Evolutionary conservation across 768 basidiomycete genomes (phyloP).

Genomic region (Pluteus cervinus): DNA sequence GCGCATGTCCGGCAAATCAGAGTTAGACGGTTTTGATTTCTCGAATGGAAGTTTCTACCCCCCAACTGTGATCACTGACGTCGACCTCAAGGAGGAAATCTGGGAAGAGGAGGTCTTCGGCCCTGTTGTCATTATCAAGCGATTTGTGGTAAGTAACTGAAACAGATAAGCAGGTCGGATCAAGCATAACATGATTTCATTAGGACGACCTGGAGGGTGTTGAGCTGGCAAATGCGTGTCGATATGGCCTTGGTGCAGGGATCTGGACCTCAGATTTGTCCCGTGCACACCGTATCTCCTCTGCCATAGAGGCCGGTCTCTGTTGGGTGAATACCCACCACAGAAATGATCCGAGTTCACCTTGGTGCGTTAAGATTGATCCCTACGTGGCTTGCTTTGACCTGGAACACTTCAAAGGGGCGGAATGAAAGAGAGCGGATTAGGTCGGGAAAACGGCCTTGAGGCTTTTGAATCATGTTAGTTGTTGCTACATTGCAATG

Average conservation of each 20-base stretch:
- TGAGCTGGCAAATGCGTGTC: conserved; percentile 64
- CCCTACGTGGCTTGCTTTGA: not conserved
- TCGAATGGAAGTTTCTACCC: conserved; percentile 70
- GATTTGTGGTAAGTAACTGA: conserved; percentile 23
- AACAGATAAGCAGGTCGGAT: not conserved
- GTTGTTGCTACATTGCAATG: no score
- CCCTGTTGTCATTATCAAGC: conserved; percentile 69
- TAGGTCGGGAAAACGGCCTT: conserved; percentile 80
- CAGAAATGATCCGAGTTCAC: conserved; percentile 83
- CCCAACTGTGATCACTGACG: conserved; percentile 66
- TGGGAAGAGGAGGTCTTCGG: conserved; percentile 88
- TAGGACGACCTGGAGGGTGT: conserved; percentile 65
- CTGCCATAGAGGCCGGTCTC: conserved; percentile 64
- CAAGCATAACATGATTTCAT: conserved; percentile 1
- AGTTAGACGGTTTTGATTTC: conserved; percentile 68
- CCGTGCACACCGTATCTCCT: conserved; percentile 68
- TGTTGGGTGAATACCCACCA: conserved; percentile 91
- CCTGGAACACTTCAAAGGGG: conserved; percentile 45
- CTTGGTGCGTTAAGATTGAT: conserved; percentile 49
- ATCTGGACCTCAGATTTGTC: conserved; percentile 77
- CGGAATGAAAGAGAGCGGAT: conserved; percentile 86
- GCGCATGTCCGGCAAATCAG: conserved; percentile 55
- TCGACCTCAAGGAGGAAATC: conserved; percentile 50
- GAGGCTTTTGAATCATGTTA: conserved; percentile 77
- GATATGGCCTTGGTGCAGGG: conserved; percentile 77